phyloP scores from a whole-genome alignment of 768 basidiomycete species.

The Auriscalpium vulgare region DNA sequence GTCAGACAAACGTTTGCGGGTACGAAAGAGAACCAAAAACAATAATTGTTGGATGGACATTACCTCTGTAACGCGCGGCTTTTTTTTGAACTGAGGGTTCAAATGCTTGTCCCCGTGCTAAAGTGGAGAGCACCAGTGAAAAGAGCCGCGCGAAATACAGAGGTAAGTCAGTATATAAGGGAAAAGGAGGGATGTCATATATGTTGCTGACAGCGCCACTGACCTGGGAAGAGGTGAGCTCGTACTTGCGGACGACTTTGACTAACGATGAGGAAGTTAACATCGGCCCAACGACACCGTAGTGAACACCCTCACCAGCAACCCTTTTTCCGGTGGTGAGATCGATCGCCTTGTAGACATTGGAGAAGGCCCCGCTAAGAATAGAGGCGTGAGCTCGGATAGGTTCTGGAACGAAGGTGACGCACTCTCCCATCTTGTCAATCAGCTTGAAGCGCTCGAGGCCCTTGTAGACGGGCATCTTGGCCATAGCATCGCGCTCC shows the following conservation, averaged over 20 bases:
- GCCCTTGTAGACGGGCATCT: constrained; percentile 82
- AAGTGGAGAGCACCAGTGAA: constrained; percentile 14
- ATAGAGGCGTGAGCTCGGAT: neutral
- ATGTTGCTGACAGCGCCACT: constrained; percentile 30
- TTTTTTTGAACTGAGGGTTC: constrained; percentile 91
- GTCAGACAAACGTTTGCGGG: constrained; percentile 15
- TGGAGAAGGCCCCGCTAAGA: constrained; percentile 89
- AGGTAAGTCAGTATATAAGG: constrained; percentile 16
- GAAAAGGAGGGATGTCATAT: constrained; percentile 19
- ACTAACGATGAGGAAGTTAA: constrained; percentile 32
- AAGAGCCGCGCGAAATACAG: constrained; percentile 17
- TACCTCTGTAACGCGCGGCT: constrained; percentile 98
- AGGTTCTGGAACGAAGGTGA: constrained; percentile 16
- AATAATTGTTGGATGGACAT: constrained; percentile 25
- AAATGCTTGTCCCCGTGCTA: constrained; percentile 91
- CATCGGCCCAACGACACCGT: constrained; percentile 1
- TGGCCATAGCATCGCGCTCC: constrained; percentile 62
- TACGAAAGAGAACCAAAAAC: constrained; percentile 9
- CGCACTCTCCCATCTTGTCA: constrained; percentile 92
- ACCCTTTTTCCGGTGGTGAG: constrained; percentile 66
- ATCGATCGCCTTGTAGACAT: constrained; percentile 91
- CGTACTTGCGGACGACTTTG: constrained; percentile 92
- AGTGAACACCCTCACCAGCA: constrained; percentile 50
- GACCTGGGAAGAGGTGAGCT: constrained; percentile 87
- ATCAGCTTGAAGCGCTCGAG: constrained; percentile 71